Percentiles rank a stretch among this genome's conserved stretches.
phyloP scores from a whole-genome alignment of 2,329 filamentous ascomycete species.

The Alternaria angustiovoidea region DNA sequence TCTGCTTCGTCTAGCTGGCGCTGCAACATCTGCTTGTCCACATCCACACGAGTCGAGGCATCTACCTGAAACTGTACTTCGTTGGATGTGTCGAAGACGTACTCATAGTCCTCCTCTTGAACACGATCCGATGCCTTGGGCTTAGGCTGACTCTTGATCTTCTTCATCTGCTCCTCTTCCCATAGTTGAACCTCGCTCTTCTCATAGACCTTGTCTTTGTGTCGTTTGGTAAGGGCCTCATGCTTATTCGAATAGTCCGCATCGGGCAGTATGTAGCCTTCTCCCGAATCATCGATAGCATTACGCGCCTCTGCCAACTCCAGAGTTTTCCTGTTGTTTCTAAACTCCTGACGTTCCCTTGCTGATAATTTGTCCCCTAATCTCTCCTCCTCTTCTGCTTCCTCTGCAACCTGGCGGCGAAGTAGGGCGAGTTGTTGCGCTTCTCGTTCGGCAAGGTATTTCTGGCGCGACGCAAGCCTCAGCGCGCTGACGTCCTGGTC shows the following conservation, averaged over 20 bases:
- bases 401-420: constrained; percentile 87
- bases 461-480: constrained; percentile 83
- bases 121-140: constrained; percentile 72
- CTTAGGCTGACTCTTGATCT: constrained; percentile 71
- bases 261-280: constrained; percentile 84
- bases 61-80: background rate
- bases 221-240: constrained; percentile 86
- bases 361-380: constrained; percentile 75
- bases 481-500: constrained; percentile 70
- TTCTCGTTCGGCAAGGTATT: constrained; percentile 93
- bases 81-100: constrained; percentile 75
- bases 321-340: constrained; percentile 80
- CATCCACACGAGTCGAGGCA: constrained; percentile 59
- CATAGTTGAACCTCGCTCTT: constrained; percentile 96
- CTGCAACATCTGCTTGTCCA: constrained; percentile 80
- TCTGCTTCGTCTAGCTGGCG: constrained; percentile 88
- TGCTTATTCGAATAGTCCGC: constrained; percentile 91
- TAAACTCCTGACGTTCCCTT: constrained; percentile 86
- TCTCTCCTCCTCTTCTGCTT: constrained; percentile 77
- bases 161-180: constrained; percentile 88
- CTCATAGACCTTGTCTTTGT: constrained; percentile 79
- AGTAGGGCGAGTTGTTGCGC: constrained; percentile 85
- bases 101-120: constrained; percentile 86
- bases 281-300: constrained; percentile 65
- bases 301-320: constrained; percentile 83